Base-by-base conservation (phyloP, 768 basidiomycete genomes). In the Mycena galericulata region DNA sequence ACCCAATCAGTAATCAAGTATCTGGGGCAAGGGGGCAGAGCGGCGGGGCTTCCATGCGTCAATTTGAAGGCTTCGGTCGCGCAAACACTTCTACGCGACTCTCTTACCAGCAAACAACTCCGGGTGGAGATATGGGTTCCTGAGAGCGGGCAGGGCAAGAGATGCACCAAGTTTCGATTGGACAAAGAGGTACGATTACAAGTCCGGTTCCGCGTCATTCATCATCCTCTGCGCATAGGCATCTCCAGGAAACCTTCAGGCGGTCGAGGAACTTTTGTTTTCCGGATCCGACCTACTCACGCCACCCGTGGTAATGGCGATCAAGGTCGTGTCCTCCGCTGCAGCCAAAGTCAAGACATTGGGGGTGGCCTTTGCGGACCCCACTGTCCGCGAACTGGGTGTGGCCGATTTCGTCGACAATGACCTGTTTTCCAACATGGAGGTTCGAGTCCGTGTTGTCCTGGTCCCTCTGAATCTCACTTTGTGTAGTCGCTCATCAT, bases 1-100 rank as follows among this genome's bases (percentile, higher is more conserved):
- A 99, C 98, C 3, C 93, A 94, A 73, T 92, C 94, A 1, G 96
- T 98, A 65, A 86, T 99, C 79, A 97, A 97, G 79, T 93, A 94
- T 76, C 89, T 98, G 45, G 97, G 97, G 8, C 75, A 80, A 0
- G 88, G 87, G 0, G 89, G 89, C 32, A 86, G 84, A 70, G 76
- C 82, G 0, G 86, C 83, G 0, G 89, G 89, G 3, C 82, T 98
- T 1, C 90, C 94, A 0, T 92, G 90, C 59, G 95, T 98, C 54
- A 89, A 87, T 0, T 83, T 99, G 62, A 94, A 89, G 75, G 80
- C 85, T 63, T 88, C 87, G 18, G 88, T 95, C 20, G 96, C 96
- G 0, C 92, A 94, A 72, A 84, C 84, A 40, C 90, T 98, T 67
- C 80, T 99, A 49, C 83, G 98, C 30, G 97, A 99, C 53, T 96